Evolutionary conservation across 495 filamentous ascomycete genomes (phyloP).

Genomic region (Tuber magnatum): DNA sequence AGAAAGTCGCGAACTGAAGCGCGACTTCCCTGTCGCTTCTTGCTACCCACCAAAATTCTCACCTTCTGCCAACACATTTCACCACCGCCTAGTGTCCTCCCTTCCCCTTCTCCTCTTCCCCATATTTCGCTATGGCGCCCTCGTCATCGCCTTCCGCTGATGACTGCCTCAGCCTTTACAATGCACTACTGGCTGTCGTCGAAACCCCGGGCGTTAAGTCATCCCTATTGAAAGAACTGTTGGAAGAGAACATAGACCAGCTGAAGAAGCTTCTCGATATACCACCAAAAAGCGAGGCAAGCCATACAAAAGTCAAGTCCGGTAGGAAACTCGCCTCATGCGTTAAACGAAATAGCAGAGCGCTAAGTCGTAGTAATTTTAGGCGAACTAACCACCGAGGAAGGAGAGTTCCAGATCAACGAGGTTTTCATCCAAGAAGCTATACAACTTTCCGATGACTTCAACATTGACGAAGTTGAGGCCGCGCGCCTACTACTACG

Average conservation of each 20-base stretch:
- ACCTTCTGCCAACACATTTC: constrained; percentile 15
- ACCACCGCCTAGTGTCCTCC: constrained; percentile 20
- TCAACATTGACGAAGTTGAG: constrained; percentile 82
- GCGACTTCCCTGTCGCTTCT: constrained; percentile 29
- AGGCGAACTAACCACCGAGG: constrained; percentile 66
- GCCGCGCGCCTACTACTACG: constrained; percentile 66
- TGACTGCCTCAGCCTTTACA: constrained; percentile 21
- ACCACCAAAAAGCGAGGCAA: constrained; percentile 43
- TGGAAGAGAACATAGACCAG: constrained; percentile 61
- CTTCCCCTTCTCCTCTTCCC: constrained; percentile 11
- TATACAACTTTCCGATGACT: constrained; percentile 70
- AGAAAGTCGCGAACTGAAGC: constrained; percentile 27
- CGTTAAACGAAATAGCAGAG: constrained; percentile 6
- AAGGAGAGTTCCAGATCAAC: constrained; percentile 72
- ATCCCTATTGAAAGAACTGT: constrained; percentile 52
- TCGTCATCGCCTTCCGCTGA: constrained; percentile 24
- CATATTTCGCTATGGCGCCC: constrained; percentile 22
- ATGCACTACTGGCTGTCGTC: constrained; percentile 26
- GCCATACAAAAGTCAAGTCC: constrained; percentile 51
- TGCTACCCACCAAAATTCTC: constrained; percentile 22
- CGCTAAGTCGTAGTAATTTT: constrained; percentile 20
- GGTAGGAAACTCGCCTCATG: constrained; percentile 43
- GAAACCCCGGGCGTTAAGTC: constrained; percentile 23
- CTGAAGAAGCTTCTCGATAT: constrained; percentile 75
- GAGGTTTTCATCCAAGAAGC: constrained; percentile 73